Conservation (phyloP, 73 alveolate genomes). For the Durusdinium trenchii region DNA sequence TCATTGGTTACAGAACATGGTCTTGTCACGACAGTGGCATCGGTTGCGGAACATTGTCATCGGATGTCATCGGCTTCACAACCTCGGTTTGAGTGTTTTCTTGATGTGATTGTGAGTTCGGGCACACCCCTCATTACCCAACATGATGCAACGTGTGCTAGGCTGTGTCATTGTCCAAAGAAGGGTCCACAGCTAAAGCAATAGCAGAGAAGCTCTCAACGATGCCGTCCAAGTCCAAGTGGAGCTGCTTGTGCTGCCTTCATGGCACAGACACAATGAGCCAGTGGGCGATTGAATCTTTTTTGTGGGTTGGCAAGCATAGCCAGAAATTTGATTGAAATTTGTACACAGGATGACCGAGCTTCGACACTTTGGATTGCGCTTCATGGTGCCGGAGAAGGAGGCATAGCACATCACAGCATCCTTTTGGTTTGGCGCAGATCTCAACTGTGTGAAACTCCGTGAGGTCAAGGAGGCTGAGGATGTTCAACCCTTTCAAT, state of each 20-base stretch:
- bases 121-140: not conserved
- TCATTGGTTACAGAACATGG: too few species aligned
- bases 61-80: too few species aligned
- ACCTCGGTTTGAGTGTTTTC: not conserved
- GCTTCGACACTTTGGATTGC: slow-evolving; percentile 72
- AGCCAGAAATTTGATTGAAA: not conserved
- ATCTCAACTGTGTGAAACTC: too few species aligned
- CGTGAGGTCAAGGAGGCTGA: too few species aligned
- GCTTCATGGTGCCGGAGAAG: not conserved
- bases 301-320: not conserved
- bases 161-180: slow-evolving; percentile 64
- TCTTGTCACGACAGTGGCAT: too few species aligned
- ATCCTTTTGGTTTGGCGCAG: not conserved
- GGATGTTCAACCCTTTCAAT: too few species aligned
- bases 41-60: too few species aligned
- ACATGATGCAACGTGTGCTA: too few species aligned
- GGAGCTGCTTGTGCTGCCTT: not conserved
- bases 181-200: slow-evolving; percentile 54
- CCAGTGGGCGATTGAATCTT: not conserved
- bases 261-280: not conserved
- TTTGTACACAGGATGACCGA: slow-evolving; percentile 7
- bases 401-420: not conserved
- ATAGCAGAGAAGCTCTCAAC: slow-evolving; percentile 46
- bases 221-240: slow-evolving; percentile 25
- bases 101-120: not conserved